Percentiles rank a stretch among this genome's conserved stretches.
These are phyloP conservation scores for Termitomyces sp. DNA, from an alignment of 768 basidiomycete species.

Conservation along the genomic window DNA sequence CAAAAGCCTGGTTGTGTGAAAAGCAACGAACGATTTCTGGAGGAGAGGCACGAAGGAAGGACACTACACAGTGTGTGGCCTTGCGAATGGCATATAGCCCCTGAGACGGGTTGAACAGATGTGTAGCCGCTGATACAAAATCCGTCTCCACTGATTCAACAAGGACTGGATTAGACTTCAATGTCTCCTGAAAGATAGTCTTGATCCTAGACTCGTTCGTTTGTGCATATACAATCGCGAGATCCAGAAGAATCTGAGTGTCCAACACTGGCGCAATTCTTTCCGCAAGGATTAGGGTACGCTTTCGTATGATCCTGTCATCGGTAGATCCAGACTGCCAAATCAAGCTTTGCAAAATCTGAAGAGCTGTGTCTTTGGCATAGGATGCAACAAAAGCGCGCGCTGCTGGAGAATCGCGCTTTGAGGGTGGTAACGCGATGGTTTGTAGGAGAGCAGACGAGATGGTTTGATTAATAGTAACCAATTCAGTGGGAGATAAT, in stretches of 20 bases:
- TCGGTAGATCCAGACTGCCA: slow-evolving; percentile 37
- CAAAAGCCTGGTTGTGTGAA: slow-evolving; percentile 42
- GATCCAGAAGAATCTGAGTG: slow-evolving; percentile 52
- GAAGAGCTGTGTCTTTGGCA: slow-evolving; percentile 48
- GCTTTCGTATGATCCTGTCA: slow-evolving; percentile 41
- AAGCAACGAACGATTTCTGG: slow-evolving; percentile 46
- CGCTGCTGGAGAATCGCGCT: slow-evolving; percentile 39
- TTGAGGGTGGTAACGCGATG: slow-evolving; percentile 40
- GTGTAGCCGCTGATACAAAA: slow-evolving; percentile 52
- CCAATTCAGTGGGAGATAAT: slow-evolving; percentile 46
- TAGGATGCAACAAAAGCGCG: slow-evolving; percentile 52
- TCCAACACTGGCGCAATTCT: slow-evolving; percentile 44
- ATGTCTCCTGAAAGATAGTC: slow-evolving; percentile 35
- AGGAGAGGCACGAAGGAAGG: slow-evolving; percentile 48
- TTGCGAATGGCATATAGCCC: slow-evolving; percentile 66
- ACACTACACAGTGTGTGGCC: slow-evolving; percentile 47
- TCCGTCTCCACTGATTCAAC: slow-evolving; percentile 31
- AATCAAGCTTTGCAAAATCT: slow-evolving; percentile 48
- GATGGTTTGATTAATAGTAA: slow-evolving; percentile 42
- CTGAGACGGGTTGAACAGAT: slow-evolving; percentile 37
- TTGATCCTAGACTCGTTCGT: slow-evolving; percentile 38
- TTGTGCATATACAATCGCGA: slow-evolving; percentile 50
- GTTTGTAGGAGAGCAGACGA: slow-evolving; percentile 39
- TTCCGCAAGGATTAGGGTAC: slow-evolving; percentile 51
- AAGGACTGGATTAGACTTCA: slow-evolving; percentile 26